A percentile compares a stretch with the other conserved stretches of the same genome.
These are phyloP conservation scores for Pythium volutum DNA, from an alignment of 352 stramenopile species.

Conservation along the genomic window DNA sequence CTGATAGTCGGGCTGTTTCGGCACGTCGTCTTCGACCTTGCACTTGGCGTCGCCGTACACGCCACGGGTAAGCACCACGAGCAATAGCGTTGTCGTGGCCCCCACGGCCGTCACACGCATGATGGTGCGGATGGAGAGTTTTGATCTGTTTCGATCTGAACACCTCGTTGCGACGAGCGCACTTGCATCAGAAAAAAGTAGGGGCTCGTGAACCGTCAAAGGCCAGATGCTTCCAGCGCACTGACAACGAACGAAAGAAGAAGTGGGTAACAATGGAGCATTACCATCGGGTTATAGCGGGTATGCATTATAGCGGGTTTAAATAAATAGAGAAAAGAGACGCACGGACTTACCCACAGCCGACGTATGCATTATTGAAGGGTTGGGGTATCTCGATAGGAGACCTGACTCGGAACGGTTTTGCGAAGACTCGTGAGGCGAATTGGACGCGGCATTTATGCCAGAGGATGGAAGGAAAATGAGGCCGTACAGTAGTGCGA, in stretches of 20 bases:
- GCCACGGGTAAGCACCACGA: background rate
- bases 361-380: background rate
- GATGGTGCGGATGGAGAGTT: background rate
- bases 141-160: conserved; percentile 6
- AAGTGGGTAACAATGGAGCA: too few species aligned
- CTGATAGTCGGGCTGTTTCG: background rate
- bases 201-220: too few species aligned
- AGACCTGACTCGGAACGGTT: too few species aligned
- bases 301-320: background rate
- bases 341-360: too few species aligned
- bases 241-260: too few species aligned
- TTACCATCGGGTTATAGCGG: background rate
- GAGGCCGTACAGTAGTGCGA: too few species aligned
- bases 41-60: background rate
- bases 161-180: background rate
- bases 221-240: too few species aligned
- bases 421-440: too few species aligned
- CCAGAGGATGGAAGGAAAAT: background rate
- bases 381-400: background rate
- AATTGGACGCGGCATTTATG: too few species aligned
- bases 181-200: too few species aligned
- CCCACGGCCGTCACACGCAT: background rate
- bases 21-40: background rate
- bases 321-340: too few species aligned
- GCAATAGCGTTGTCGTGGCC: background rate